These are phyloP conservation scores for Tetrapisispora pingtungensis DNA, from an alignment of 805 yeast species.

Conservation along the genomic window DNA sequence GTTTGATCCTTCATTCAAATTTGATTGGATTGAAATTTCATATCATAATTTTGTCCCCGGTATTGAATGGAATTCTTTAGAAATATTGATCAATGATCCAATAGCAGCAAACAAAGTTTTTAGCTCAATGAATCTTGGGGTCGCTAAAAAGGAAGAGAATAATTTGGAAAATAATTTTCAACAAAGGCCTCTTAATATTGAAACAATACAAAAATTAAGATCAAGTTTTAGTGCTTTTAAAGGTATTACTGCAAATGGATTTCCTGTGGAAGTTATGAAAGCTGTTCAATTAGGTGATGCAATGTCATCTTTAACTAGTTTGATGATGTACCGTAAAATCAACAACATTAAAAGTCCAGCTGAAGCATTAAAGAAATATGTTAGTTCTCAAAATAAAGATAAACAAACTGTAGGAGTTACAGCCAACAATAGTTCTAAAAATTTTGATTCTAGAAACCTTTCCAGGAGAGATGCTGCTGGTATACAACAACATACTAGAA, in stretches of 20 bases:
- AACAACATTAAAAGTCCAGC: conserved; percentile 44
- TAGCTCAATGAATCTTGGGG: conserved; percentile 4
- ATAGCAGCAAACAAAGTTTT: conserved; percentile 12
- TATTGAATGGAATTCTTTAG: conserved; percentile 38
- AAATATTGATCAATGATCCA: conserved; percentile 31
- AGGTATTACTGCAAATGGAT: conserved; percentile 47
- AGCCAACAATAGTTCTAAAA: background rate
- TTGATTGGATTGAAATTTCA: conserved; percentile 65
- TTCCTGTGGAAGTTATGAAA: conserved; percentile 57
- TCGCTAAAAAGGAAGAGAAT: conserved; percentile 5
- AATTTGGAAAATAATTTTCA: conserved; percentile 1
- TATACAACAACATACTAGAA: conserved; percentile 1
- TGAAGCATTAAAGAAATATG: conserved; percentile 40
- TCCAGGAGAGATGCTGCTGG: background rate
- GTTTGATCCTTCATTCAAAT: conserved; percentile 50
- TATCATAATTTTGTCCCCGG: conserved; percentile 38
- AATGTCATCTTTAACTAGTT: conserved; percentile 58
- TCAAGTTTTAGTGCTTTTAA: conserved; percentile 37
- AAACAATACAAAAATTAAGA: conserved; percentile 25
- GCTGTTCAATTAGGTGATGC: conserved; percentile 68
- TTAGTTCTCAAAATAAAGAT: conserved; percentile 9
- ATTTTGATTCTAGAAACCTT: background rate
- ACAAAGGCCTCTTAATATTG: conserved; percentile 5
- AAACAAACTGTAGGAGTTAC: background rate
- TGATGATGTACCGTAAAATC: conserved; percentile 48